Base-by-base conservation (phyloP, 2,329 filamentous ascomycete species). In the Aureobasidium sp. region DNA sequence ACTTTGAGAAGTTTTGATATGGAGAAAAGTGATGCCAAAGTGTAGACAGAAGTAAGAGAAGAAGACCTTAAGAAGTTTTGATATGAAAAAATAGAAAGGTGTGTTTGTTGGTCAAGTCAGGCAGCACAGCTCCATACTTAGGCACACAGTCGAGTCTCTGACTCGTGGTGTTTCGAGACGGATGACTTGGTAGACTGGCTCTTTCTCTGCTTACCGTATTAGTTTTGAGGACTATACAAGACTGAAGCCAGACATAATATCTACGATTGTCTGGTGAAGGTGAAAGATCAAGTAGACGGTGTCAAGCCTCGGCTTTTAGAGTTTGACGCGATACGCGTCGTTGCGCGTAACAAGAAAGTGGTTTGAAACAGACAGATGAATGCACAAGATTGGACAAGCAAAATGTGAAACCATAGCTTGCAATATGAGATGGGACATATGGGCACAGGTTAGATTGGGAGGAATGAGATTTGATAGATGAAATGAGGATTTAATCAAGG, bases 271-370 rank as follows among this genome's bases (percentile, higher is more conserved):
- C 14, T 52, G 20, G n/a, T 27, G 34, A 27, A 31, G 25, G 31
- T 12, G 31, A 42, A 53, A 25, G n/a, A 31, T 39, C 2, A 5
- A 52, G 5, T 20, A 39, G 27, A 37, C 49, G 34, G 36, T n/a
- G 31, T 51, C 49, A 42, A 55, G 51, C 51, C 51, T 55, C 51
- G 51, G 51, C 51, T 41, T 31, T 41, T 55, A 42, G 25, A 51
- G 31, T 39, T 41, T 42, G 7, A 55, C 51, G 51, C 51, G 51
- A 55, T 8, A 55, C 51, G 51, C 51, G 51, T 55, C 37, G 37
- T 25, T 5, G 51, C 51, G 51, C 51, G 51, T 55, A 12, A 14
- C 17, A 15, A n/a, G 37, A 29, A 22, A 42, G 22, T 41, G 49
- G n/a, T 15, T 20, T 42, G 51, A 55, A 55, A 55, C 51, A 55